A percentile compares a stretch with the other conserved stretches of the same genome.
Conservation (phyloP, 805 yeast species). For the Ogataea pilisensis region DNA sequence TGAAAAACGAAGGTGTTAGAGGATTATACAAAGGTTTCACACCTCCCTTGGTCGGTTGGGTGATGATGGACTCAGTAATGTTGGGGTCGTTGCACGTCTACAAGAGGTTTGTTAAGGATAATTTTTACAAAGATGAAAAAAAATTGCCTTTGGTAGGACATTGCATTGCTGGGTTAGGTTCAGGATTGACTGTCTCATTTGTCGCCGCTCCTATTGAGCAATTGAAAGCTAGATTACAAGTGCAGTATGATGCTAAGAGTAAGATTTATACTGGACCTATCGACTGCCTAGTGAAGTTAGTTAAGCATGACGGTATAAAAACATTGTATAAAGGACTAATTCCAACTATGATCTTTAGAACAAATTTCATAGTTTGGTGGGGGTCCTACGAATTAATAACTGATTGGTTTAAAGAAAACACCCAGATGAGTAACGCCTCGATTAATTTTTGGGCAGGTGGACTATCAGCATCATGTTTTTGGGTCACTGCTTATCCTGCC, state of each 20-base stretch:
- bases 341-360: conserved; percentile 84
- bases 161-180: conserved; percentile 70
- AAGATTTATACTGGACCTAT: conserved; percentile 73
- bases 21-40: conserved; percentile 90
- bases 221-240: conserved; percentile 83
- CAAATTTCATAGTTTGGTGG: conserved; percentile 91
- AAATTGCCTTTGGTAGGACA: conserved; percentile 74
- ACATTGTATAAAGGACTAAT: conserved; percentile 78
- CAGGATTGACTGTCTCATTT: conserved; percentile 89
- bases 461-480: conserved; percentile 76
- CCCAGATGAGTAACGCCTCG: conserved; percentile 61
- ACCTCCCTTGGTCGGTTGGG: conserved; percentile 93
- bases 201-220: conserved; percentile 96
- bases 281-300: conserved; percentile 61
- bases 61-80: conserved; percentile 88
- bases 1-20: conserved; percentile 65
- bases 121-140: conserved; percentile 54
- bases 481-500: conserved; percentile 86
- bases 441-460: conserved; percentile 94
- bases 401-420: conserved; percentile 58
- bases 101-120: conserved; percentile 60
- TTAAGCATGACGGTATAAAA: conserved; percentile 56
- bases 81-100: conserved; percentile 81
- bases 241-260: conserved; percentile 77
- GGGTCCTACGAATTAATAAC: conserved; percentile 84